Conservation (phyloP, 306 rosid species). For the Sicyos baderoa region DNA sequence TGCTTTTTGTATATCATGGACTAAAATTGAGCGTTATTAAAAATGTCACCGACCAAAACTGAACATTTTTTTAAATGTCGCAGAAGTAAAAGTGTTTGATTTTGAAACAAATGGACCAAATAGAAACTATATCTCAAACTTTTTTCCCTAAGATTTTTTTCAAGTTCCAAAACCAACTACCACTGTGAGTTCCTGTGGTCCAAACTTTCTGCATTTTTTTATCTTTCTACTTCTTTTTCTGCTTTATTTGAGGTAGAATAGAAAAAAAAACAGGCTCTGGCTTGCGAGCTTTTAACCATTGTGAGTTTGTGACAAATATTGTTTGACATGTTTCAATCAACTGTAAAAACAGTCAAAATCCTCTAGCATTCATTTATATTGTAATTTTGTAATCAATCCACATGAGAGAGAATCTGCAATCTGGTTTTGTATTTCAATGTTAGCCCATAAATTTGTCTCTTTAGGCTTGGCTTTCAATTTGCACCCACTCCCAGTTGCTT, state of each 20-base stretch:
- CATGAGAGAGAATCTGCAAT: constrained; percentile 9
- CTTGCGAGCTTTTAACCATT: background rate
- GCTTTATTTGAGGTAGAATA: background rate
- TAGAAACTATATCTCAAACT: no score
- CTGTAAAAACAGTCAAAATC: constrained; percentile 7
- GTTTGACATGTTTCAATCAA: background rate
- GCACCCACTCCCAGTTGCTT: constrained; percentile 6
- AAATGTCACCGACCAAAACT: no score
- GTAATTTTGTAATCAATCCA: background rate
- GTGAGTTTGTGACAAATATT: background rate
- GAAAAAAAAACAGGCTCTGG: background rate
- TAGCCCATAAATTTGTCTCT: constrained; percentile 14
- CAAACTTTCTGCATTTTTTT: constrained; percentile 7
- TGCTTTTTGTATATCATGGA: no score
- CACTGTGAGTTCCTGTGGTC: constrained; percentile 19
- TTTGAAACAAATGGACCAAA: no score
- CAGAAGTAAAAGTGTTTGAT: no score
- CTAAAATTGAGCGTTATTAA: no score
- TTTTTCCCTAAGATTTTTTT: no score
- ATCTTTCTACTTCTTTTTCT: constrained; percentile 3
- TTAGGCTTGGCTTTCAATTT: constrained; percentile 3
- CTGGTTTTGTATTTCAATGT: constrained; percentile 5
- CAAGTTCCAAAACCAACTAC: constrained; percentile 37
- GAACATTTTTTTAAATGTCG: no score
- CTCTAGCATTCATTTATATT: constrained; percentile 6